Evolutionary conservation across 1,284 basidiomycete genomes (phyloP), one percentile per base, ranked within the genome.

Genomic region (Ustilago hordei): DNA sequence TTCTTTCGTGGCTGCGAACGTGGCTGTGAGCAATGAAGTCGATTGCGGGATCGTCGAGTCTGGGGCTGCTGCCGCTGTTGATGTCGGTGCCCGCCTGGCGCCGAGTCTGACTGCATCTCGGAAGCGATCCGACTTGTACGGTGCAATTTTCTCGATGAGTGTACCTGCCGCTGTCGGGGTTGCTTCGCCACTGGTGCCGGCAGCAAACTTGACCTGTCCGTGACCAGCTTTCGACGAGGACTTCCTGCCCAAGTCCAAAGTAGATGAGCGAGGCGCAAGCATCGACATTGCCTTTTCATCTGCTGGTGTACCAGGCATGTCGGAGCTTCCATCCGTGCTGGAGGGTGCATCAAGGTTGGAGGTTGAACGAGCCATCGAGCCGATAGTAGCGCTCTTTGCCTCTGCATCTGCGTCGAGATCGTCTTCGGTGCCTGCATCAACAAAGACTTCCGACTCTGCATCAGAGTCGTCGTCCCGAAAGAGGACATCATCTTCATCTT

Each of bases 241-340:
- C 13, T 63, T 45, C 19, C 69, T 36, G 2, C 6, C 69, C 6
- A 68, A 13, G n/a, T 64, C 70, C 0, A 54, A 56, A 2, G 47
- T 54, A 4, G 56, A 41, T 2, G 57, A 53, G 32, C 43, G 43
- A 2, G 65, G 65, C 3, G 65, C 34, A 11, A 62, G 43, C 19
- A 69, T 54, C 7, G 71, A 62, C 36, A 68, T 23, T 2, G 39
- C 43, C 31, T 68, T 59, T 28, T 78, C 76, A 39, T 78, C 76
- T 9, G 60, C 54, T 2, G 76, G 72, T n/a, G 76, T 78, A 12
- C 47, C 57, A 31, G 76, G 76, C 62, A 75, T 63, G 36, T 78
- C 76, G 11, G 68, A 69, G 69, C 76, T 78, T 34, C 69, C 69
- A 32, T 78, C 76, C 4, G 72, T 71, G 54, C 69, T 72, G 5